These are phyloP conservation scores for Myrmaecium sp. DNA, from an alignment of 2,329 filamentous ascomycete species.

Conservation along the genomic window DNA sequence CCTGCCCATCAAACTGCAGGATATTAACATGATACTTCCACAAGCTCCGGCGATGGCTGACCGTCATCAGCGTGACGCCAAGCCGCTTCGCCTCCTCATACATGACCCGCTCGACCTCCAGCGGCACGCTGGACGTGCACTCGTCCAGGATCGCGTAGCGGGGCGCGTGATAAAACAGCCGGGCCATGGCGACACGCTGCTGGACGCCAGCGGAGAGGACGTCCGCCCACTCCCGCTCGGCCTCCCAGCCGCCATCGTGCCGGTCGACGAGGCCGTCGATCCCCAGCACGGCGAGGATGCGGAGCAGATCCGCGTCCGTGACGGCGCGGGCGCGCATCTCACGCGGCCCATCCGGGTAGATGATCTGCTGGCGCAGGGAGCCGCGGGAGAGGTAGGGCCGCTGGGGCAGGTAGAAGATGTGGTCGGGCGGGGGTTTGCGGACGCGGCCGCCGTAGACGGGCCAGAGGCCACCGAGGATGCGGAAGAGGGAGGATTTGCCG, in stretches of 20 bases:
- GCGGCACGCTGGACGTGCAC: slow-evolving; percentile 86
- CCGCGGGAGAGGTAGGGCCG: slow-evolving; percentile 84
- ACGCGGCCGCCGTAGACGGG: slow-evolving; percentile 93
- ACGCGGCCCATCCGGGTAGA: slow-evolving; percentile 78
- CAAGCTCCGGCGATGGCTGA: slow-evolving; percentile 74
- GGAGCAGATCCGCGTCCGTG: slow-evolving; percentile 62
- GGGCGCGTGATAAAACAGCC: slow-evolving; percentile 83
- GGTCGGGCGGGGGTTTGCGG: slow-evolving; percentile 73
- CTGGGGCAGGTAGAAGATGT: slow-evolving; percentile 97
- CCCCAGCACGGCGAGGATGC: slow-evolving; percentile 61
- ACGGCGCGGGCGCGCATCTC: slow-evolving; percentile 75
- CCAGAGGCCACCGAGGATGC: slow-evolving; percentile 91
- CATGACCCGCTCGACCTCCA: slow-evolving; percentile 90
- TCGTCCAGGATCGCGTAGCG: slow-evolving; percentile 94
- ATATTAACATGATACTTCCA: slow-evolving; percentile 97
- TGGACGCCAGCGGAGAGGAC: slow-evolving; percentile 84
- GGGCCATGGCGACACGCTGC: slow-evolving; percentile 91
- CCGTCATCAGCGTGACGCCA: slow-evolving; percentile 92
- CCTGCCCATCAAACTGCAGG: slow-evolving; percentile 90
- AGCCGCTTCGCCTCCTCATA: slow-evolving; percentile 88
- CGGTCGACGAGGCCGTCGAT: slow-evolving; percentile 69
- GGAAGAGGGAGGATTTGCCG: slow-evolving; percentile 89
- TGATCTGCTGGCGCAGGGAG: slow-evolving; percentile 88
- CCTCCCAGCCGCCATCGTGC: slow-evolving; percentile 75
- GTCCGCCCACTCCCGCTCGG: slow-evolving; percentile 92